phyloP scores from a whole-genome alignment of 176 grass and related monocot genomes.

The Musa acuminata region DNA sequence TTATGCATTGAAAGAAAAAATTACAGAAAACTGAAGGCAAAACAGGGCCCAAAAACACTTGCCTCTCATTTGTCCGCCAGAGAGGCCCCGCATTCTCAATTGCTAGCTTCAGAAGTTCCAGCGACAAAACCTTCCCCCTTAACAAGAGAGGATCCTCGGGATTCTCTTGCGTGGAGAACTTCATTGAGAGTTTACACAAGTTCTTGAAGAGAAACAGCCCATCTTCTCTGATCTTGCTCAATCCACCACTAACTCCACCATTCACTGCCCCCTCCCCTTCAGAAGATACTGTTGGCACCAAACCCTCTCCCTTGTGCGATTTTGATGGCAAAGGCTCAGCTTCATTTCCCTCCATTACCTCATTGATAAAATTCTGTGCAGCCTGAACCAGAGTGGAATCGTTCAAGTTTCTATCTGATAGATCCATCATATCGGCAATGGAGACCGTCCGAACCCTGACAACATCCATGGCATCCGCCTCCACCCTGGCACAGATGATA shows the following conservation, averaged over 20 bases:
- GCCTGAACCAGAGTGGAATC: constrained; percentile 77
- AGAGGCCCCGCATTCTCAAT: constrained; percentile 65
- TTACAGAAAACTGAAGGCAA: not conserved
- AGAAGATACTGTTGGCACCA: not conserved
- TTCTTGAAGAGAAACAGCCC: constrained; percentile 79
- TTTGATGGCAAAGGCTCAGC: constrained; percentile 20
- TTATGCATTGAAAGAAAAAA: not conserved
- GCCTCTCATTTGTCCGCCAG: constrained; percentile 75
- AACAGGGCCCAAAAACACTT: constrained; percentile 5
- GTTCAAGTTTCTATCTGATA: constrained; percentile 88
- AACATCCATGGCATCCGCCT: constrained; percentile 43
- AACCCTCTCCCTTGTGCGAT: not conserved
- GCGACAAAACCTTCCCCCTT: constrained; percentile 77
- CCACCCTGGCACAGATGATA: constrained; percentile 57
- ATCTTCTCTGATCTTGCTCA: constrained; percentile 73
- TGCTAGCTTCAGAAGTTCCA: constrained; percentile 81
- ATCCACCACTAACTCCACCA: constrained; percentile 18
- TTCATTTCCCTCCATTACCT: constrained; percentile 69
- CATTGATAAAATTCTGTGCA: constrained; percentile 78
- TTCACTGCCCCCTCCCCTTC: constrained; percentile 11
- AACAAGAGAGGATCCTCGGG: constrained; percentile 67
- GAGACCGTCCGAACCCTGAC: constrained; percentile 57
- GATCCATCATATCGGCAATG: constrained; percentile 86
- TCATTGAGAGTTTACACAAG: constrained; percentile 90
- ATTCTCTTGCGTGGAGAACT: constrained; percentile 61